Percentiles rank a stretch among this genome's conserved stretches.
These are phyloP conservation scores for Corniculantispora saksenae DNA, from an alignment of 2,329 filamentous ascomycete genomes.

Conservation along the genomic window DNA sequence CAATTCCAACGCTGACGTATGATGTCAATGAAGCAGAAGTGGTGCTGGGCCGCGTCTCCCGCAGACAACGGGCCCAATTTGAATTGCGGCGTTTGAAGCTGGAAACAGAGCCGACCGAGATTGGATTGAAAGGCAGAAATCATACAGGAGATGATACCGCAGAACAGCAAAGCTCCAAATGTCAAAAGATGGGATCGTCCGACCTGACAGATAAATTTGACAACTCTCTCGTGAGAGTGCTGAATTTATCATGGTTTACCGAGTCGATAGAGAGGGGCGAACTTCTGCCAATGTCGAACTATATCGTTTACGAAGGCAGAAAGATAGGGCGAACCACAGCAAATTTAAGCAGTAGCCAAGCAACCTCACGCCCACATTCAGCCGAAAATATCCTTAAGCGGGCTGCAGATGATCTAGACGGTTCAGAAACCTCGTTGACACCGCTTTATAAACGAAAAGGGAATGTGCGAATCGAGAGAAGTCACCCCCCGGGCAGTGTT, in stretches of 20 bases:
- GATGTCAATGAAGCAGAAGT: constrained; percentile 72
- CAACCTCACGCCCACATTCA: neutral
- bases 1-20: constrained; percentile 67
- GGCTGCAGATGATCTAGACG: constrained; percentile 23
- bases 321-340: constrained; percentile 25
- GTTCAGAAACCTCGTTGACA: neutral
- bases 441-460: neutral
- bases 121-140: neutral
- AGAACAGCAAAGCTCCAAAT: constrained; percentile 22
- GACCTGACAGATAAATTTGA: neutral
- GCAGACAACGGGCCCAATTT: constrained; percentile 69
- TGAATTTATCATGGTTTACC: constrained; percentile 60
- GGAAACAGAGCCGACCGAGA: constrained; percentile 46
- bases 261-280: constrained; percentile 49
- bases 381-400: constrained; percentile 25
- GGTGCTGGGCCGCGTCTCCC: constrained; percentile 71
- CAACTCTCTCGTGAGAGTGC: constrained; percentile 45
- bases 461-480: neutral
- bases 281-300: constrained; percentile 50
- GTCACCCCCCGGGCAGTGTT: neutral
- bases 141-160: constrained; percentile 6
- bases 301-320: constrained; percentile 56
- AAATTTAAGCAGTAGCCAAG: neutral
- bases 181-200: constrained; percentile 22
- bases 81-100: constrained; percentile 73